These are phyloP conservation scores for Bryum argenteum DNA, from an alignment of 225 moss, liverwort and hornwort genomes.

Conservation along the genomic window DNA sequence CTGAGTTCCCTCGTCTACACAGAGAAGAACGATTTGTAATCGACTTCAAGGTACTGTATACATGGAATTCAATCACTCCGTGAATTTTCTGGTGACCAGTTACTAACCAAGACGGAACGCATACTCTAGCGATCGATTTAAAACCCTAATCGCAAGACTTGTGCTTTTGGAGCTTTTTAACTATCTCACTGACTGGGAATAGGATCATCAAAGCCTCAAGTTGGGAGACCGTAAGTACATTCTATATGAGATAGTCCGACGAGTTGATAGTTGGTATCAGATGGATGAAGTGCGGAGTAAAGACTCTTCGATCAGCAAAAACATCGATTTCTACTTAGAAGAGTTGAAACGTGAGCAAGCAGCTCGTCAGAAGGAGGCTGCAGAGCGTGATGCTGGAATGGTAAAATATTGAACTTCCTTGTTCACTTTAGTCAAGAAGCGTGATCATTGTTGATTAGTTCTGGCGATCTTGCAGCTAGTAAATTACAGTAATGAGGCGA, in stretches of 20 bases:
- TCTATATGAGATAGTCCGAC: neutral
- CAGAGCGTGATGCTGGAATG: slow-evolving; percentile 61
- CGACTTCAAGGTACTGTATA: too few relatives aligned
- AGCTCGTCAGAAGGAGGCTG: slow-evolving; percentile 64
- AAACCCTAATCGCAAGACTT: neutral
- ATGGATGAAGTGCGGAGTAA: slow-evolving; percentile 77
- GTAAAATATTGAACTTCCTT: too few relatives aligned
- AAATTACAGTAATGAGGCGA: slow-evolving; percentile 22
- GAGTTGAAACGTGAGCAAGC: slow-evolving; percentile 93
- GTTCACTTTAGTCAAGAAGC: neutral
- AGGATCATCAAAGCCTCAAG: too few relatives aligned
- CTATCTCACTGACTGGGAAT: too few relatives aligned
- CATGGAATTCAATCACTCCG: too few relatives aligned
- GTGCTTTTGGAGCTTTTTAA: too few relatives aligned
- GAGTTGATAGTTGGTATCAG: slow-evolving; percentile 30
- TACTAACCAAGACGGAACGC: too few relatives aligned
- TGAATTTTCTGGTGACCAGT: too few relatives aligned
- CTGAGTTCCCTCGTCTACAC: neutral
- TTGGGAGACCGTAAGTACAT: neutral
- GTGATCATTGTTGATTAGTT: neutral
- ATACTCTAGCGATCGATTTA: too few relatives aligned
- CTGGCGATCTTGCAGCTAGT: slow-evolving; percentile 20
- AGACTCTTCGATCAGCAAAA: slow-evolving; percentile 55
- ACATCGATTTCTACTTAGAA: slow-evolving; percentile 95
- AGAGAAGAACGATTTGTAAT: too few relatives aligned